Percentiles rank a stretch among this genome's conserved stretches.
phyloP scores from a whole-genome alignment of 2,329 filamentous ascomycete species.

The Fusarium sublunatum region DNA sequence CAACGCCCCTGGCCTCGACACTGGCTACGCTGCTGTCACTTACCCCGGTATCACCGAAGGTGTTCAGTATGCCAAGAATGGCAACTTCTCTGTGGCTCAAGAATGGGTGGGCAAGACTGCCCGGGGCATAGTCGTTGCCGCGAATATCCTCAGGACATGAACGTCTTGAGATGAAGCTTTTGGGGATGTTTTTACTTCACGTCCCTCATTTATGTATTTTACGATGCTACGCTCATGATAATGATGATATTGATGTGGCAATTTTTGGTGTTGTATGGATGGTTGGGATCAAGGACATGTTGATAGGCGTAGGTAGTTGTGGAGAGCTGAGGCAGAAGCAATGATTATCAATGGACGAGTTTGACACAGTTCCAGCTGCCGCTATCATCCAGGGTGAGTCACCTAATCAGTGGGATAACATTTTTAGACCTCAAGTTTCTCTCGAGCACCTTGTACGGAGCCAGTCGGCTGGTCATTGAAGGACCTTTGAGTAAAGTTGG shows the following conservation, averaged over 20 bases:
- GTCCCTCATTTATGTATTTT: slow-evolving; percentile 14
- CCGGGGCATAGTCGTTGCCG: slow-evolving; percentile 49
- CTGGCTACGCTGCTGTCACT: slow-evolving; percentile 56
- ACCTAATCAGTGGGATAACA: too few relatives aligned
- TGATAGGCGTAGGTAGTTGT: background rate
- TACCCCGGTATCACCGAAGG: slow-evolving; percentile 74
- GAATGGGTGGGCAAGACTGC: slow-evolving; percentile 54
- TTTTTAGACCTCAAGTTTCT: too few relatives aligned
- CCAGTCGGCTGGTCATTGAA: too few relatives aligned
- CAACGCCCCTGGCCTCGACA: slow-evolving; percentile 60
- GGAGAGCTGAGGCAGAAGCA: too few relatives aligned
- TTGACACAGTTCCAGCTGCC: too few relatives aligned
- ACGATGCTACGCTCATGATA: slow-evolving; percentile 14
- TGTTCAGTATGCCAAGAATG: slow-evolving; percentile 61
- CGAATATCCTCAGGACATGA: slow-evolving; percentile 49
- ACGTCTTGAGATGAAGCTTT: background rate
- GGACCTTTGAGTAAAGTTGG: too few relatives aligned
- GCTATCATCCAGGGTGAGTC: too few relatives aligned
- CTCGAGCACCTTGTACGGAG: too few relatives aligned
- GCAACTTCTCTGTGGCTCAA: slow-evolving; percentile 45
- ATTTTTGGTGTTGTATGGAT: background rate
- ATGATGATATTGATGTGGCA: background rate
- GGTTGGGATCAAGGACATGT: background rate
- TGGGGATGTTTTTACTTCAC: background rate
- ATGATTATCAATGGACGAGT: too few relatives aligned